Conservation (phyloP, 345 rosid genomes). For the Aquilaria sinensis region DNA sequence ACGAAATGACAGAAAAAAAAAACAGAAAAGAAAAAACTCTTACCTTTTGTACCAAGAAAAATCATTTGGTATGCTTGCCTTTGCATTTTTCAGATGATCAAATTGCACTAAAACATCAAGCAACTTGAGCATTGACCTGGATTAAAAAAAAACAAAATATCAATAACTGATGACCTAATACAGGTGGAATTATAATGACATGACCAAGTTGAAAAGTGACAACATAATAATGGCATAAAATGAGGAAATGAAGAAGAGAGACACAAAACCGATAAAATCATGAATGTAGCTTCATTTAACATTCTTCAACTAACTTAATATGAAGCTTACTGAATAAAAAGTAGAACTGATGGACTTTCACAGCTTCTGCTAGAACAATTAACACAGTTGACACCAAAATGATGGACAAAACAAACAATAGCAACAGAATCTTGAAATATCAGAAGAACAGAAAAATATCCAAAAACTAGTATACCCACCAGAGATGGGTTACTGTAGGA, state of each 20-base stretch:
- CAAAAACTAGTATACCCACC: constrained; percentile 33
- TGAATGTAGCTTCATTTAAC: too few species aligned
- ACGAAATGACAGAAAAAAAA: background rate
- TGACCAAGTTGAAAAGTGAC: constrained; percentile 1
- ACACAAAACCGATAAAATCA: background rate
- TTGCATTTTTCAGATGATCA: constrained; percentile 98
- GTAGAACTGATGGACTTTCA: too few species aligned
- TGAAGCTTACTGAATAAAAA: too few species aligned
- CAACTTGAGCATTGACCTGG: constrained; percentile 93
- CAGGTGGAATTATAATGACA: constrained; percentile 3
- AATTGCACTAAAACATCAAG: constrained; percentile 97
- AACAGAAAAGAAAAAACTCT: background rate
- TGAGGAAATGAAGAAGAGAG: background rate
- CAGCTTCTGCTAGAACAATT: too few species aligned
- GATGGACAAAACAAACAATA: too few species aligned
- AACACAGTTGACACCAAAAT: too few species aligned
- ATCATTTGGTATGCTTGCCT: constrained; percentile 99
- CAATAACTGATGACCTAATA: constrained; percentile 1
- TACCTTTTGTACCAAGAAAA: constrained; percentile 99
- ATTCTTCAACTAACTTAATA: too few species aligned
- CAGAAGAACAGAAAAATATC: background rate
- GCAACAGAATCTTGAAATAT: background rate
- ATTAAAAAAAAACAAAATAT: constrained; percentile 16
- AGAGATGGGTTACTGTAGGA: constrained; percentile 90
- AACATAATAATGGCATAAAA: constrained; percentile 8